Conservation (phyloP, 306 rosid species). For the Vigna reflexopilosa region DNA sequence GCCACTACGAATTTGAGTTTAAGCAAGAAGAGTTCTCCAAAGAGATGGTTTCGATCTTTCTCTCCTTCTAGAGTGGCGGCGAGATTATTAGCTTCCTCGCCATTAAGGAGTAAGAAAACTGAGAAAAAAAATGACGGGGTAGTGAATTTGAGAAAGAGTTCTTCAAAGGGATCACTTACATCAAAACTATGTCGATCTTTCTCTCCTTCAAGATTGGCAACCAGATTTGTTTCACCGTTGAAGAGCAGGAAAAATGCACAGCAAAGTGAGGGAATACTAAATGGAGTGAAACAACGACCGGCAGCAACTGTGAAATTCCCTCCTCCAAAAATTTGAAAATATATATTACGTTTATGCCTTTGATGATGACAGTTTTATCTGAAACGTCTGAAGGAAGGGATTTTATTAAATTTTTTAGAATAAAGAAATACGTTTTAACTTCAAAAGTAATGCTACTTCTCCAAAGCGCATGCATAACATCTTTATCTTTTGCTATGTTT, state of each 20-base stretch:
- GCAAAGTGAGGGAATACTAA: conserved; percentile 55
- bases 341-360: background rate
- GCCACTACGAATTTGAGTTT: conserved; percentile 25
- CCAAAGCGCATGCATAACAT: too few relatives aligned
- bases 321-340: conserved; percentile 51
- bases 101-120: conserved; percentile 67
- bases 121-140: conserved; percentile 48
- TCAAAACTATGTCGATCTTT: conserved; percentile 76
- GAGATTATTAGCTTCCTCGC: conserved; percentile 51
- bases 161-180: conserved; percentile 68
- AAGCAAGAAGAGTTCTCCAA: conserved; percentile 39
- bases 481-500: too few relatives aligned
- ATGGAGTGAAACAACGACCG: conserved; percentile 76
- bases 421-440: too few relatives aligned
- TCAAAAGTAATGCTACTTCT: too few relatives aligned
- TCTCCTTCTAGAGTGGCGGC: conserved; percentile 79
- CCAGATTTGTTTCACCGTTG: conserved; percentile 78
- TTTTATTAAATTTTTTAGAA: too few relatives aligned
- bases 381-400: too few relatives aligned
- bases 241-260: conserved; percentile 64
- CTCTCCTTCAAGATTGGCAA: conserved; percentile 88
- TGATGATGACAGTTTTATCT: background rate
- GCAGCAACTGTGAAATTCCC: conserved; percentile 45
- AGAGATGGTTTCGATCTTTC: conserved; percentile 52
- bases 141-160: conserved; percentile 46